phyloP scores from a whole-genome alignment of 2,329 filamentous ascomycete species.

The Claviceps humidiphila region DNA sequence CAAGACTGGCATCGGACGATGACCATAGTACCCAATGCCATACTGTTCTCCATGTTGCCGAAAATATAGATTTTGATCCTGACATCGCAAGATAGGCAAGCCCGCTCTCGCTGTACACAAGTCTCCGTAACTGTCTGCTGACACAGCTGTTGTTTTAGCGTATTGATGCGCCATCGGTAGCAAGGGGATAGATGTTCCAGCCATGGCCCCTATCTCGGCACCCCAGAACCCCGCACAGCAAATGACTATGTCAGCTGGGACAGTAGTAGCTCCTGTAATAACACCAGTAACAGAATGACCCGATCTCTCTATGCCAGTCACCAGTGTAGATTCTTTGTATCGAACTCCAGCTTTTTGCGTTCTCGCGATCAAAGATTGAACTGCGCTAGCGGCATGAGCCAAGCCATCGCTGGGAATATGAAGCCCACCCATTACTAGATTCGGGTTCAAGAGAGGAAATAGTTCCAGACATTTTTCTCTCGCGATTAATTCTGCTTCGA shows the following conservation, averaged over 20 bases:
- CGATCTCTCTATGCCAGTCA: slow-evolving; percentile 40
- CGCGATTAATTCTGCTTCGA: slow-evolving; percentile 38
- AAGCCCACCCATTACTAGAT: slow-evolving; percentile 42
- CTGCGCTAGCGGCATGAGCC: slow-evolving; percentile 46
- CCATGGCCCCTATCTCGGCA: slow-evolving; percentile 50
- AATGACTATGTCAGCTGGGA: slow-evolving; percentile 46
- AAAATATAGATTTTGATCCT: slow-evolving; percentile 52
- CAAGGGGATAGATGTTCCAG: slow-evolving; percentile 42
- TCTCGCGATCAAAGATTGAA: slow-evolving; percentile 45
- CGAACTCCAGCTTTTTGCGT: slow-evolving; percentile 43
- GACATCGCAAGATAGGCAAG: slow-evolving; percentile 47
- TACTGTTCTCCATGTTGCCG: slow-evolving; percentile 49
- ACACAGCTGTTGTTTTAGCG: slow-evolving; percentile 44
- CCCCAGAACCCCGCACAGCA: slow-evolving; percentile 56
- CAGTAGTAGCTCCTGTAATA: slow-evolving; percentile 29
- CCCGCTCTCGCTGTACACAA: slow-evolving; percentile 31
- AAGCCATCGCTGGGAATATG: slow-evolving; percentile 49
- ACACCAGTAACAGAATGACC: slow-evolving; percentile 43
- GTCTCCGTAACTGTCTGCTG: slow-evolving; percentile 19
- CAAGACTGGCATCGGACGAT: slow-evolving; percentile 46
- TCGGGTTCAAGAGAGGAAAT: slow-evolving; percentile 41
- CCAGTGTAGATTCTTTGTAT: slow-evolving; percentile 42
- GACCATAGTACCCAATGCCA: slow-evolving; percentile 52
- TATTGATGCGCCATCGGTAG: slow-evolving; percentile 52
- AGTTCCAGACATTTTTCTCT: slow-evolving; percentile 36